phyloP scores from a whole-genome alignment of 2,329 filamentous ascomycete genomes.

The Aureobasidium sp. region DNA sequence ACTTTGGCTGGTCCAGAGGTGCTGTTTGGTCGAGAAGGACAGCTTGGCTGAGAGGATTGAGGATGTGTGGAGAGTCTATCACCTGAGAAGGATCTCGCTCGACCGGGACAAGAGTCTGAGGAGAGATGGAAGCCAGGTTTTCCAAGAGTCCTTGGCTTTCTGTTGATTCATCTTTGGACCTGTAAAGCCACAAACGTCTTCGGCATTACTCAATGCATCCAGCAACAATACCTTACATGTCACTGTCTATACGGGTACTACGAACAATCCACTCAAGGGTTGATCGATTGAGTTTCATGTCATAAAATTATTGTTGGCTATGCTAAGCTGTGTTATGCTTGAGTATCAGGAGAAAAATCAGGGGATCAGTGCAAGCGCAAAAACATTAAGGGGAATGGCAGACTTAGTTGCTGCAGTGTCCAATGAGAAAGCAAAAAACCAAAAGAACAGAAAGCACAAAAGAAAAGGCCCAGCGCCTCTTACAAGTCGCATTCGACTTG shows the following conservation, averaged over 20 bases:
- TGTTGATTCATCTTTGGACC: neutral
- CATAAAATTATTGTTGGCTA: neutral
- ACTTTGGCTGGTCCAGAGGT: neutral
- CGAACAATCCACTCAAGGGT: no score
- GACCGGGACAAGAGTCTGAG: neutral
- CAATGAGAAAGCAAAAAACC: neutral
- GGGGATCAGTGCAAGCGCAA: neutral
- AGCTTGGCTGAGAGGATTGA: neutral
- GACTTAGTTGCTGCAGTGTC: neutral
- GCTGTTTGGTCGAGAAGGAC: neutral
- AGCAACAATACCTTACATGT: no score
- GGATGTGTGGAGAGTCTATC: neutral
- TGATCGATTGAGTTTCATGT: no score
- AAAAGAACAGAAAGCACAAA: conserved; percentile 4
- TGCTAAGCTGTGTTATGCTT: neutral
- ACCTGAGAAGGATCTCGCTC: conserved; percentile 7
- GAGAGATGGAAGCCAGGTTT: neutral
- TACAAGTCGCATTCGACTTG: neutral
- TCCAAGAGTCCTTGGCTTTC: neutral
- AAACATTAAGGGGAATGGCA: conserved; percentile 1
- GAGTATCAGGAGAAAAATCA: neutral
- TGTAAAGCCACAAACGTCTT: neutral
- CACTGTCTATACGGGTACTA: no score
- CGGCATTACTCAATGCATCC: neutral
- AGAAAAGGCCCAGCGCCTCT: neutral